Evolutionary conservation across 805 yeast species (phyloP), one percentile per base, ranked within the genome.

Genomic region (Starmerella lactis-condensi): DNA sequence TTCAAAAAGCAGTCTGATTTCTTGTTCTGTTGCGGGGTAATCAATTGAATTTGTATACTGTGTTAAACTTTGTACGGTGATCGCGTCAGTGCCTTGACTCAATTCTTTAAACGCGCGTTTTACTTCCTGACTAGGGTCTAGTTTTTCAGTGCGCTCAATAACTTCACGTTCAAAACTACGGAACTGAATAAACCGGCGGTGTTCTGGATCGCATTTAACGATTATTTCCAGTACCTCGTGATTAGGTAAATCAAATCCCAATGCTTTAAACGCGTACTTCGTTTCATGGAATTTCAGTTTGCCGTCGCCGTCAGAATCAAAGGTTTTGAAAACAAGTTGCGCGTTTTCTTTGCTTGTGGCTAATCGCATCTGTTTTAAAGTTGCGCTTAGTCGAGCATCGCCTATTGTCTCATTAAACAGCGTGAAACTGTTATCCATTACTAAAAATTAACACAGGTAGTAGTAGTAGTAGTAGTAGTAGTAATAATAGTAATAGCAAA

Each of bases 41-140:
- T 26, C 29, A 15, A 26, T 26, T 12, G 21, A n/a, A 12, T 26
- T 9, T 8, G 17, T 21, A 12, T 26, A 26, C 21, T 15, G 29
- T 7, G 21, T n/a, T 6, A 26, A 15, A 15, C 29, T 26, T 9
- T 26, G 21, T 6, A 26, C 14, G 6, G 29, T 26, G 6, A 26
- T 26, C 13, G 29, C 16, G 14, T 26, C 29, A 6, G 29, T 21
- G 21, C 29, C 29, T 12, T 26, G 29, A 8, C 21, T 21, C 6
- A 26, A 15, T 21, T 26, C 29, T 12, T 79, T 79, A 58, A 89
- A 89, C 0, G 98, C 96, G 30, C 95, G 61, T 37, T 69, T 66
- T 13, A 89, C 75, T 50, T 89, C 99, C 29, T 85, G 96, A 35
- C 77, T 51, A 4, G 98, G 98, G 50, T 89, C 95, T 46, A 96